Evolutionary conservation across 2,329 filamentous ascomycete species (phyloP).

Genomic region (Xylariaceae sp.): DNA sequence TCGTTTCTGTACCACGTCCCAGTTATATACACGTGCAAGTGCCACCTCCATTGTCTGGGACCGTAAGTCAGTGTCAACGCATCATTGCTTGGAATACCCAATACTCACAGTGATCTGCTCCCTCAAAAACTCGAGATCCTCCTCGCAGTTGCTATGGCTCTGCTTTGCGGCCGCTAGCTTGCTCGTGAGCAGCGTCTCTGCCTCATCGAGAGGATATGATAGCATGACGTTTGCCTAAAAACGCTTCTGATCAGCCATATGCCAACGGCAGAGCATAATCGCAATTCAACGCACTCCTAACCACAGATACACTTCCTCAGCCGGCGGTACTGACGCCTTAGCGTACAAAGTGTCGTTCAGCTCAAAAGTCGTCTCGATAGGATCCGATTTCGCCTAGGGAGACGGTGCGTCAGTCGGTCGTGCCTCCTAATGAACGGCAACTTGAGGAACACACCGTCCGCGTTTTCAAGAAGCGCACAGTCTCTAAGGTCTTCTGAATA

Average conservation of each 20-base stretch:
- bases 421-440: slow-evolving; percentile 9
- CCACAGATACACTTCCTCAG: slow-evolving; percentile 94
- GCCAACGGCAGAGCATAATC: too few relatives aligned
- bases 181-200: slow-evolving; percentile 69
- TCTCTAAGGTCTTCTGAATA: slow-evolving; percentile 92
- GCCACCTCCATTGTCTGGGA: slow-evolving; percentile 92
- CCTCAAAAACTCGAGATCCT: slow-evolving; percentile 90
- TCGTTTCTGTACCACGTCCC: slow-evolving; percentile 93
- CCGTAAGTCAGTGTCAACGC: slow-evolving; percentile 5
- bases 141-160: slow-evolving; percentile 83
- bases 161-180: slow-evolving; percentile 77
- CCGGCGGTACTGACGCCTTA: slow-evolving; percentile 75
- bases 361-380: slow-evolving; percentile 90
- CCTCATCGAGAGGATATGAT: slow-evolving; percentile 86
- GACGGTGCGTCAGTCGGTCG: not conserved
- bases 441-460: slow-evolving; percentile 53
- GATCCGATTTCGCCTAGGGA: slow-evolving; percentile 51
- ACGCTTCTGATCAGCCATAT: slow-evolving; percentile 1
- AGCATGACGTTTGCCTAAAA: slow-evolving; percentile 91
- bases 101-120: slow-evolving; percentile 87
- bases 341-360: slow-evolving; percentile 94
- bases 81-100: not conserved
- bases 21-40: slow-evolving; percentile 96
- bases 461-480: slow-evolving; percentile 77
- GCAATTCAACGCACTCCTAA: slow-evolving; percentile 63